These are phyloP conservation scores for Tulasnella sp. DNA, from an alignment of 768 basidiomycete species.

Conservation along the genomic window DNA sequence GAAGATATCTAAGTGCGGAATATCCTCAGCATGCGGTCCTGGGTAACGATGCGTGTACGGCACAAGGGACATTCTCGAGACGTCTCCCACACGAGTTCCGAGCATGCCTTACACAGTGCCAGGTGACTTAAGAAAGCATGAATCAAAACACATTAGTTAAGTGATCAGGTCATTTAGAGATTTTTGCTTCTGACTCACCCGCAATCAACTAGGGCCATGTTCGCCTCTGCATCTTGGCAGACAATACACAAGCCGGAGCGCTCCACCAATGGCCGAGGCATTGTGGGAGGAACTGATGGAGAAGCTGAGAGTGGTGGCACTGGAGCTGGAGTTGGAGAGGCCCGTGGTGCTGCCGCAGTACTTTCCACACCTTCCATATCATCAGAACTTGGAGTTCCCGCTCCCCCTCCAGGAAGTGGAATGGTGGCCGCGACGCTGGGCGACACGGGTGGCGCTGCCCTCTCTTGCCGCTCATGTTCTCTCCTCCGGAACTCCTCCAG, in stretches of 20 bases:
- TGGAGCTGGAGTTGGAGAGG: conserved; percentile 2
- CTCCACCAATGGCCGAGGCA: conserved; percentile 29
- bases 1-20: conserved; percentile 38
- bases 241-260: conserved; percentile 77
- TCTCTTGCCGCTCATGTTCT: background rate
- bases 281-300: too few species aligned
- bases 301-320: too few species aligned
- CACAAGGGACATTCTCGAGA: conserved; percentile 86
- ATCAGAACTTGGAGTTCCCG: background rate
- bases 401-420: background rate
- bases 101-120: conserved; percentile 65
- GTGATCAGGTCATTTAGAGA: background rate
- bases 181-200: conserved; percentile 50
- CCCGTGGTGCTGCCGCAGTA: background rate
- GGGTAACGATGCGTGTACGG: conserved; percentile 77
- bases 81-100: conserved; percentile 66
- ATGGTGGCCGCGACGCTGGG: background rate
- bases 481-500: conserved; percentile 13
- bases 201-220: conserved; percentile 89
- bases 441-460: background rate
- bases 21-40: conserved; percentile 68
- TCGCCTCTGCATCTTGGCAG: conserved; percentile 91
- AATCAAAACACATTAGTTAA: background rate
- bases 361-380: background rate
- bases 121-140: conserved; percentile 51